Conservation (phyloP, 1,284 basidiomycete genomes). For the Neonothopanus nambi region DNA sequence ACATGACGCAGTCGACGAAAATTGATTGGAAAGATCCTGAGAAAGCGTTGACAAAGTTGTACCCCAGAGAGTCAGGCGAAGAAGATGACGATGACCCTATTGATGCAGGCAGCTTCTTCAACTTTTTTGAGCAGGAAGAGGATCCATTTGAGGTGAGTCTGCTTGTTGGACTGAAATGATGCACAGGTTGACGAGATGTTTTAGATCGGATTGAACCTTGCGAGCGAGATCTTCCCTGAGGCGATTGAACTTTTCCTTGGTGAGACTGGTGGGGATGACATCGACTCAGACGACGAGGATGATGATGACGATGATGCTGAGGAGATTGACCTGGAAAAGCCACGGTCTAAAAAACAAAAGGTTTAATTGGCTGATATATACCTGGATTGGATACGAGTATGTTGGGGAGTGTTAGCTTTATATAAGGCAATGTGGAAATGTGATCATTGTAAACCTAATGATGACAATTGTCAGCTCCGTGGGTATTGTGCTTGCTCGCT, state of each 20-base stretch:
- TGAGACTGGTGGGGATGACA: conserved; percentile 53
- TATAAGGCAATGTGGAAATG: no score
- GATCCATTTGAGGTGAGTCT: conserved; percentile 69
- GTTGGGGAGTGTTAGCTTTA: no score
- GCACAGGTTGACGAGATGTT: conserved; percentile 12
- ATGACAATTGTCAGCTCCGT: no score
- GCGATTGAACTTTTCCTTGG: conserved; percentile 80
- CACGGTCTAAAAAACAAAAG: conserved; percentile 69
- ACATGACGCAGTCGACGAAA: conserved; percentile 47
- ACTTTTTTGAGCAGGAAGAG: conserved; percentile 71
- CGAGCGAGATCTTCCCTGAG: conserved; percentile 75
- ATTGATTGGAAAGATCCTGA: conserved; percentile 83
- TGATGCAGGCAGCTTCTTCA: conserved; percentile 86
- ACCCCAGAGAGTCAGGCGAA: conserved; percentile 66
- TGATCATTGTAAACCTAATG: no score
- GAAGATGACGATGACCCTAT: conserved; percentile 52
- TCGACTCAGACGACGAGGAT: conserved; percentile 64
- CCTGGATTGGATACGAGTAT: no score
- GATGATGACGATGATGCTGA: conserved; percentile 74
- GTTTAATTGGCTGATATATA: no score
- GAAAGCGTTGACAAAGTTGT: conserved; percentile 74
- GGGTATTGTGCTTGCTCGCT: no score
- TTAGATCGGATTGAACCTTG: conserved; percentile 70
- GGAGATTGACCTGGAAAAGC: conserved; percentile 83
- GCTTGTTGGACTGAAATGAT: conserved; percentile 1